Evolutionary conservation across 1,284 basidiomycete species (phyloP).

Genomic region (Trametes sp.): DNA sequence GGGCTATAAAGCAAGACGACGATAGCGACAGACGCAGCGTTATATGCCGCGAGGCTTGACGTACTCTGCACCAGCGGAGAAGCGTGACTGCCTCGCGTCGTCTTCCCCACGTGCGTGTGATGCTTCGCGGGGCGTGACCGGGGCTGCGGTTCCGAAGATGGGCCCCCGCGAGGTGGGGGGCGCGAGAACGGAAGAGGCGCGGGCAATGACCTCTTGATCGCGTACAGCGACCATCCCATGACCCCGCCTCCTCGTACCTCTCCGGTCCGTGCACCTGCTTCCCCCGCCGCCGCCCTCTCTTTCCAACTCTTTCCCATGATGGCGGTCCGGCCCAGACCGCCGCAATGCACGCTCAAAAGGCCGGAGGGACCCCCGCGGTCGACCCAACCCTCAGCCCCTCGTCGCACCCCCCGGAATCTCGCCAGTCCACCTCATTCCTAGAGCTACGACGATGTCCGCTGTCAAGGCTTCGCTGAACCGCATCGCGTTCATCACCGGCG

Average conservation of each 20-base stretch:
- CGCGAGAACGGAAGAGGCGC: background rate
- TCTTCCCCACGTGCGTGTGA: conserved; percentile 8
- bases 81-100: background rate
- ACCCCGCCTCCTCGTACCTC: conserved; percentile 4
- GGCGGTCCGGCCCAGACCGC: conserved; percentile 11
- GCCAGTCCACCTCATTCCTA: background rate
- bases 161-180: background rate
- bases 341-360: conserved; percentile 16
- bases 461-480: conserved; percentile 41
- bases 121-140: conserved; percentile 17
- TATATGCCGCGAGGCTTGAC: background rate
- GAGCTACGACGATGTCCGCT: conserved; percentile 30
- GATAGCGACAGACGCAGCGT: too few relatives aligned
- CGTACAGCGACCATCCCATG: conserved; percentile 4
- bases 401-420: background rate
- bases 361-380: conserved; percentile 5
- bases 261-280: conserved; percentile 20
- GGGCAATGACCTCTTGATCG: conserved; percentile 10
- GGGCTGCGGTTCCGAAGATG: conserved; percentile 2
- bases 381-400: background rate
- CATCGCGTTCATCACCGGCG: conserved; percentile 51
- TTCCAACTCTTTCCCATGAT: conserved; percentile 16
- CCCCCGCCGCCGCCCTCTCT: conserved; percentile 2
- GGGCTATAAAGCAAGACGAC: too few relatives aligned
- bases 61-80: background rate